Percentiles rank a stretch among this genome's conserved stretches.
Conservation (phyloP, 331 rosid genomes). For the Pyracantha coccinea region DNA sequence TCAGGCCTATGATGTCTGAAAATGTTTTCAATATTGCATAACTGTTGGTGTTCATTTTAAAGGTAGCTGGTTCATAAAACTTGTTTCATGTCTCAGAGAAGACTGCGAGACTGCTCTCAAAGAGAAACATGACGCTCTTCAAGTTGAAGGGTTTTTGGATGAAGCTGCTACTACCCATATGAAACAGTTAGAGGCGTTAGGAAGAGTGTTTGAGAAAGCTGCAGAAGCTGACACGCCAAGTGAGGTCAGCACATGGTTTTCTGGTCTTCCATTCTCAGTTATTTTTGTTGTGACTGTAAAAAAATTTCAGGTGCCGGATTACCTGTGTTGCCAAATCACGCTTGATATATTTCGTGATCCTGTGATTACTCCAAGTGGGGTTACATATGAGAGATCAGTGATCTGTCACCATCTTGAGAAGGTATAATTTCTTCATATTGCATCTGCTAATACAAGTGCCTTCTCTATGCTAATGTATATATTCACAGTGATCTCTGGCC, state of each 20-base stretch:
- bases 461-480: background rate
- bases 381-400: slow-evolving; percentile 78
- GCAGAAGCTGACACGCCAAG: slow-evolving; percentile 53
- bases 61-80: background rate
- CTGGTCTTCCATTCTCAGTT: background rate
- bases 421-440: slow-evolving; percentile 34
- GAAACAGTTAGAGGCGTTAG: slow-evolving; percentile 47
- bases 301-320: slow-evolving; percentile 70
- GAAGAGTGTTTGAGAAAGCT: slow-evolving; percentile 48
- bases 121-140: slow-evolving; percentile 37
- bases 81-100: slow-evolving; percentile 45
- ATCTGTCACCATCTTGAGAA: slow-evolving; percentile 74
- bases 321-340: slow-evolving; percentile 79
- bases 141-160: slow-evolving; percentile 58
- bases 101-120: slow-evolving; percentile 70
- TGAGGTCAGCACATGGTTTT: slow-evolving; percentile 41
- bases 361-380: slow-evolving; percentile 81
- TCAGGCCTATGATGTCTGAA: slow-evolving; percentile 28
- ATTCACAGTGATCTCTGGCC: background rate
- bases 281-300: background rate
- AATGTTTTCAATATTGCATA: background rate
- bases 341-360: slow-evolving; percentile 93
- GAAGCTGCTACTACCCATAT: slow-evolving; percentile 29
- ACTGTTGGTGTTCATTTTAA: background rate
- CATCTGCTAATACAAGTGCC: background rate